These are phyloP conservation scores for Chimonanthus praecox DNA, from an alignment of 164 flowering plant genomes.

Conservation along the genomic window DNA sequence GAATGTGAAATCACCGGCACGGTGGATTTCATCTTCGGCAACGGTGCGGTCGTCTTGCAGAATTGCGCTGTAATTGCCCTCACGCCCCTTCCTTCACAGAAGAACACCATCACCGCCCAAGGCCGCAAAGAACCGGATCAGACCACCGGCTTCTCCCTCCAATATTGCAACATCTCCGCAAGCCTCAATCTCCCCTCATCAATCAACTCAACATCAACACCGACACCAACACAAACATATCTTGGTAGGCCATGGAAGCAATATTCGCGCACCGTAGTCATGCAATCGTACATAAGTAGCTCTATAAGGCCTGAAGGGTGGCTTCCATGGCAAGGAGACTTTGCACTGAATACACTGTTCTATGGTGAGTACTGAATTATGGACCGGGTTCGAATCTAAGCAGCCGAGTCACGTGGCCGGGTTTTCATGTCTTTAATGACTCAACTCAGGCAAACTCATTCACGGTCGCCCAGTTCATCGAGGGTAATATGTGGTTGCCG, in stretches of 20 bases:
- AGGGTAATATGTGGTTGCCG: conserved; percentile 1
- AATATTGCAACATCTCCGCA: conserved; percentile 23
- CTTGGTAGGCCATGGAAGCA: conserved; percentile 33
- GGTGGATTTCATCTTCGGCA: background rate
- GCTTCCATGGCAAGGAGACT: conserved; percentile 29
- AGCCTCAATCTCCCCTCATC: conserved; percentile 7
- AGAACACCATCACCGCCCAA: background rate
- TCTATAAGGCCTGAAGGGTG: conserved; percentile 22
- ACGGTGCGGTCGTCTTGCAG: background rate
- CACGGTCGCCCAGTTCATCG: conserved; percentile 19
- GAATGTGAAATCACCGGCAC: background rate
- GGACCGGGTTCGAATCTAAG: conserved; percentile 19
- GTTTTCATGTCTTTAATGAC: conserved; percentile 1
- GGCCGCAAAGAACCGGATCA: conserved; percentile 26
- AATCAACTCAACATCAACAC: background rate
- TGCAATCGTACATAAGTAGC: conserved; percentile 23
- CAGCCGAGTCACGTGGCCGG: conserved; percentile 22
- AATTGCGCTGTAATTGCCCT: too few species aligned
- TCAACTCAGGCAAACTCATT: conserved; percentile 8
- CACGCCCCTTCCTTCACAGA: background rate
- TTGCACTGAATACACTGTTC: conserved; percentile 20
- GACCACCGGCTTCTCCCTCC: conserved; percentile 28
- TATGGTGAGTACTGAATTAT: conserved; percentile 22
- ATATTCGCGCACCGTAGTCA: conserved; percentile 23
- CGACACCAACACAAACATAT: background rate